These are phyloP conservation scores for Themeda triandra DNA, from an alignment of 176 grass and related monocot species.

Conservation along the genomic window DNA sequence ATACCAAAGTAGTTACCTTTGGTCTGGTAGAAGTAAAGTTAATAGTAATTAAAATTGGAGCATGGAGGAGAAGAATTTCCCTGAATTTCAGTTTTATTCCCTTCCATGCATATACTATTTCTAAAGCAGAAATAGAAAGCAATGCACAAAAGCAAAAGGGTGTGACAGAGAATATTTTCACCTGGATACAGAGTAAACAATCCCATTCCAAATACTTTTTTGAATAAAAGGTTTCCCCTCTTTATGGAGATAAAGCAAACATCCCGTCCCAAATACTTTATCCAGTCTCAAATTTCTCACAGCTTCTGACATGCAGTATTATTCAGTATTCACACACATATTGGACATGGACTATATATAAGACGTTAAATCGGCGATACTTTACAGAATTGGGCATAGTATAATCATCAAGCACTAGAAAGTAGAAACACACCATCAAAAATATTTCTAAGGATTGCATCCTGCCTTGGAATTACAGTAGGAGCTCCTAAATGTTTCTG, in stretches of 20 bases:
- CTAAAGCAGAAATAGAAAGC: not conserved
- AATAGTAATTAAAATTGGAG: not conserved
- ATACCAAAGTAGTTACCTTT: not conserved
- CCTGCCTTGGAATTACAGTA: conserved; percentile 12
- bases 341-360: not conserved
- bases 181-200: not conserved
- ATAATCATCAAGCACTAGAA: not conserved
- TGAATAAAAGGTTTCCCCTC: too few relatives aligned
- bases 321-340: not conserved
- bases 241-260: too few relatives aligned
- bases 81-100: not conserved
- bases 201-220: not conserved
- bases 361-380: too few relatives aligned
- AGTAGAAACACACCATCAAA: not conserved
- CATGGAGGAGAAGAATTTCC: not conserved
- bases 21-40: not conserved
- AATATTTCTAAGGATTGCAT: not conserved
- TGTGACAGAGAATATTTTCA: not conserved
- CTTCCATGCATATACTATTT: not conserved
- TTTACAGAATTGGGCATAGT: not conserved
- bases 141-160: not conserved
- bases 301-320: not conserved
- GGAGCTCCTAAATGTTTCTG: conserved; percentile 9
- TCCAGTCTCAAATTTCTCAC: not conserved
- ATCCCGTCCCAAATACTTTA: not conserved